These are phyloP conservation scores for Ustilago esculenta DNA, from an alignment of 1,284 basidiomycete species.

Conservation along the genomic window DNA sequence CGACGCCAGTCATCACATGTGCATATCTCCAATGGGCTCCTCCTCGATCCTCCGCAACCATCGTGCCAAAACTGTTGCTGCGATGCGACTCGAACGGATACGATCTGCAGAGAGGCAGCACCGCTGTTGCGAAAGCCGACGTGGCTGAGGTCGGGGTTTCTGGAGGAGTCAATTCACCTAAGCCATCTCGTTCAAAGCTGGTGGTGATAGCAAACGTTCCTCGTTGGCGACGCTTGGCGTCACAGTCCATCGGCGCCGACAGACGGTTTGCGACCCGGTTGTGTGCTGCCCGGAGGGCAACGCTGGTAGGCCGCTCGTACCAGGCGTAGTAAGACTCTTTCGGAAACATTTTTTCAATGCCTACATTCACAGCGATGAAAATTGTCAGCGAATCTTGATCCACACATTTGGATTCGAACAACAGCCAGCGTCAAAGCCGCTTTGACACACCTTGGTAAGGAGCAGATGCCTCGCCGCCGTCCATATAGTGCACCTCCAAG, in stretches of 20 bases:
- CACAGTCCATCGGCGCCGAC: background rate
- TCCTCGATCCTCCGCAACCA: background rate
- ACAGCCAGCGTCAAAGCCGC: background rate
- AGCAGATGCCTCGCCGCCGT: slow-evolving; percentile 21
- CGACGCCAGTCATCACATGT: background rate
- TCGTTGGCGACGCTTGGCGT: background rate
- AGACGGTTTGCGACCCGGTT: slow-evolving; percentile 14
- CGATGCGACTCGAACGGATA: background rate
- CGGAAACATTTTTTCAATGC: slow-evolving; percentile 43
- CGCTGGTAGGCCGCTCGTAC: slow-evolving; percentile 37
- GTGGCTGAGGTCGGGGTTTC: slow-evolving; percentile 13
- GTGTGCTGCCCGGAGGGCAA: slow-evolving; percentile 19
- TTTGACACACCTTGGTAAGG: slow-evolving; percentile 38
- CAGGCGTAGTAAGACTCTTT: slow-evolving; percentile 34
- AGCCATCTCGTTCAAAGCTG: background rate
- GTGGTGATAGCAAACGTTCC: background rate
- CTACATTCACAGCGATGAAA: slow-evolving; percentile 1
- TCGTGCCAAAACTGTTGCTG: background rate
- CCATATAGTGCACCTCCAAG: slow-evolving; percentile 29
- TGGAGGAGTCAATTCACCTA: slow-evolving; percentile 19
- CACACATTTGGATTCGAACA: no score
- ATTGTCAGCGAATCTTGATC: background rate
- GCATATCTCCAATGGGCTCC: background rate
- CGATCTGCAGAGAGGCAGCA: background rate
- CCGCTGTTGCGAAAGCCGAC: background rate